A percentile compares a stretch with the other conserved stretches of the same genome.
Evolutionary conservation across 139 green algal genomes (phyloP).

Genomic region (Chlamydomonas eustigma): DNA sequence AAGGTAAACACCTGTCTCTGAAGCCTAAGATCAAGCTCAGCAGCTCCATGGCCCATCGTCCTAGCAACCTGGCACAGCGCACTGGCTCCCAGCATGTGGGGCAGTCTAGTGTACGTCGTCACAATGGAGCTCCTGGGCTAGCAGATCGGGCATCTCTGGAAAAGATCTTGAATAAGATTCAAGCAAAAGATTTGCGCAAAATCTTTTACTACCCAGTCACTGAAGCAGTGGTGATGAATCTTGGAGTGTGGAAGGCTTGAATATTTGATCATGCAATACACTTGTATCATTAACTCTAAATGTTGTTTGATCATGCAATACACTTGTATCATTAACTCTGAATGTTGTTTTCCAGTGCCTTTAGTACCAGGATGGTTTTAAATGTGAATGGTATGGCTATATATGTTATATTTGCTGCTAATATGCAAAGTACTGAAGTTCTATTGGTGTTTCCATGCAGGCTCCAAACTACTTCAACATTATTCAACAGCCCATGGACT

Average conservation of each 20-base stretch:
- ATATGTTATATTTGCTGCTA: no score
- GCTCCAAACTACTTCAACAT: constrained; percentile 32
- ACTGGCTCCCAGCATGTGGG: not conserved
- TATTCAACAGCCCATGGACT: constrained; percentile 35
- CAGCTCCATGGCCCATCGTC: no score
- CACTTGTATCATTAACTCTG: no score
- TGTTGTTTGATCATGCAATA: no score
- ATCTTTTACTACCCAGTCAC: constrained; percentile 5
- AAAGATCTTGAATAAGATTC: not conserved
- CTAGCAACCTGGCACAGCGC: no score
- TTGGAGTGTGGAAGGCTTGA: not conserved
- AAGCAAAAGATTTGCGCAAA: not conserved
- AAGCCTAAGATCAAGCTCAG: not conserved
- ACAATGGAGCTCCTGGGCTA: not conserved
- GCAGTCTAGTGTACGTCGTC: not conserved
- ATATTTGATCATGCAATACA: not conserved
- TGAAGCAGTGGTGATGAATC: constrained; percentile 2
- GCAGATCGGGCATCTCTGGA: not conserved
- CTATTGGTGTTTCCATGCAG: no score
- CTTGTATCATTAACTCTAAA: no score
- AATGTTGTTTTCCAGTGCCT: no score
- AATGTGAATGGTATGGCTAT: no score
- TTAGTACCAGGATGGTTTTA: no score
- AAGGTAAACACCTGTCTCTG: not conserved
- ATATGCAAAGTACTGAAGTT: no score